Conservation (phyloP, 306 rosid species). For the Malus domestica region ASM211411v1 NC_041798.1:21711501-21712000, state of each 20-base stretch:
- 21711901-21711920: slow-evolving; percentile 14
- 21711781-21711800: slow-evolving; percentile 42
- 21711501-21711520: neutral
- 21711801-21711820: slow-evolving; percentile 72
- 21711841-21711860: slow-evolving; percentile 29
- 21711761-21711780: slow-evolving; percentile 39
- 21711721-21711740: slow-evolving; percentile 53
- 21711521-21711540: neutral
- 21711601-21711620: slow-evolving; percentile 30
- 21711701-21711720: slow-evolving; percentile 72
- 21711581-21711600: neutral
- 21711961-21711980: slow-evolving; percentile 71
- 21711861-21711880: slow-evolving; percentile 41
- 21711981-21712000: slow-evolving; percentile 64
- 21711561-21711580: neutral
- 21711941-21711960: slow-evolving; percentile 41
- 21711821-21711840: slow-evolving; percentile 49
- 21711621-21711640: slow-evolving; percentile 58
- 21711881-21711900: slow-evolving; percentile 19
- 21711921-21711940: slow-evolving; percentile 24
- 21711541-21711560: slow-evolving; percentile 5
- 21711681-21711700: slow-evolving; percentile 71
- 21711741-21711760: slow-evolving; percentile 38
- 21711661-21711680: slow-evolving; percentile 61
- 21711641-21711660: slow-evolving; percentile 75